A percentile compares a stretch with the other conserved stretches of the same genome.
phyloP scores from a whole-genome alignment of 352 stramenopile species.

The Vaucheria bursata region DNA sequence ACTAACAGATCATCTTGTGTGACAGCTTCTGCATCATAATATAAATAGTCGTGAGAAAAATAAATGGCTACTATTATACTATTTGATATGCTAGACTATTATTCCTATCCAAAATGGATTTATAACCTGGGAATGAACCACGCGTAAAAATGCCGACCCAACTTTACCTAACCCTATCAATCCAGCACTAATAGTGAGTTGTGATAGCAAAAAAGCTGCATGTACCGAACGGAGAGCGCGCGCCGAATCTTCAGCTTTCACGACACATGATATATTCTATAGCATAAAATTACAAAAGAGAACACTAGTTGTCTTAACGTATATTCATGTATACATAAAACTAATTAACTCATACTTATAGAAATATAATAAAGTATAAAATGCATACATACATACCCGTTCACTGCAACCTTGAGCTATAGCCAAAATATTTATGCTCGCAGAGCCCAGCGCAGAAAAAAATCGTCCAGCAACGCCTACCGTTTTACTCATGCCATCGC shows the following conservation, averaged over 20 bases:
- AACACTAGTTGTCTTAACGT: no score
- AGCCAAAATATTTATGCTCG: slow-evolving; percentile 85
- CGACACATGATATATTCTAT: slow-evolving; percentile 86
- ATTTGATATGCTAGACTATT: no score
- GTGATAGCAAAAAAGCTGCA: slow-evolving; percentile 79
- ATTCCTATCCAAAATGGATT: no score
- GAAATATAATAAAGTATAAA: no score
- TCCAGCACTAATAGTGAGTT: slow-evolving; percentile 68
- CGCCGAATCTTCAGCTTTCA: slow-evolving; percentile 72
- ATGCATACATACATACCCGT: slow-evolving; percentile 13
- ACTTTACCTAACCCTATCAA: slow-evolving; percentile 75
- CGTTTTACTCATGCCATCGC: slow-evolving; percentile 84
- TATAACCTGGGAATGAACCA: slow-evolving; percentile 56
- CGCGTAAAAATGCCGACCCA: slow-evolving; percentile 70
- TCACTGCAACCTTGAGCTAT: slow-evolving; percentile 69
- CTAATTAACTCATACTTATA: no score
- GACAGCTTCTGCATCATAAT: no score
- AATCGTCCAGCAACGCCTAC: slow-evolving; percentile 82
- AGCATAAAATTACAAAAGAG: slow-evolving; percentile 58
- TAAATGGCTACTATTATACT: no score
- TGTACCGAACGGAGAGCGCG: slow-evolving; percentile 81
- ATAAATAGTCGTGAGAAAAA: no score
- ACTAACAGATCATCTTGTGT: no score
- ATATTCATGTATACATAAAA: no score
- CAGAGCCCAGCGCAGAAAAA: slow-evolving; percentile 78